Base-by-base conservation (phyloP, 495 filamentous ascomycete genomes). In the Hyphodiscus hymeniophilus region DNA sequence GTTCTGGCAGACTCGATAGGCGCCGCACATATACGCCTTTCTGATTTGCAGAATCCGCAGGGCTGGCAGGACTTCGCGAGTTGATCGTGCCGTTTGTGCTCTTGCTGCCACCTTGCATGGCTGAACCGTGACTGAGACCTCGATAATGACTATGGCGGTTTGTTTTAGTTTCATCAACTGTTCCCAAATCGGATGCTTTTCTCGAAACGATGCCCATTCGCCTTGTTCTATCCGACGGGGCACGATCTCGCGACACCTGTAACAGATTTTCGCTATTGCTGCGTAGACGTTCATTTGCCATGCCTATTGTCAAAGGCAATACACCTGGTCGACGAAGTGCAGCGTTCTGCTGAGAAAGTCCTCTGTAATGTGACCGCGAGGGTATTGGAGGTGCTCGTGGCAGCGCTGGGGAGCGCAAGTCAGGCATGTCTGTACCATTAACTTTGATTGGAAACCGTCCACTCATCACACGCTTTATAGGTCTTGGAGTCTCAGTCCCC, bases 201-300 rank as follows among this genome's bases (percentile, higher is more conserved):
- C 76, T 81, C 8, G 79, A 81, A 23, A 95, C 80, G 22, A 94
- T 81, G 4, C 89, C 90, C 87, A 95, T 94, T 5, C 91, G 79
- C 55, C 73, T 49, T 67, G 84, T 61, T 59, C 75, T 58, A 46
- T 79, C 67, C 11, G 79, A 75, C 6, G 63, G 60, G 31, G 41
- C 13, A 17, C 69, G 70, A 17, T 55, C 52, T 18, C 52, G 38
- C 16, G 28, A 50, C 2, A 46, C 50, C 40, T 73, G 74, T 34
- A 80, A 75, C 13, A 87, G 72, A 18, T 85, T 89, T 61, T 97
- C 91, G 48, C 88, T 94, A 54, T 95, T 92, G 55, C 89, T 95
- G 36, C 91, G 80, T 36, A 87, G 79, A 20, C 89, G 78, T 58
- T 97, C 91, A 58, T 77, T 81, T n/a, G 69, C 63, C 48, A 83